phyloP scores from a whole-genome alignment of 768 basidiomycete genomes.

The Tylopilus subfusipes region DNA sequence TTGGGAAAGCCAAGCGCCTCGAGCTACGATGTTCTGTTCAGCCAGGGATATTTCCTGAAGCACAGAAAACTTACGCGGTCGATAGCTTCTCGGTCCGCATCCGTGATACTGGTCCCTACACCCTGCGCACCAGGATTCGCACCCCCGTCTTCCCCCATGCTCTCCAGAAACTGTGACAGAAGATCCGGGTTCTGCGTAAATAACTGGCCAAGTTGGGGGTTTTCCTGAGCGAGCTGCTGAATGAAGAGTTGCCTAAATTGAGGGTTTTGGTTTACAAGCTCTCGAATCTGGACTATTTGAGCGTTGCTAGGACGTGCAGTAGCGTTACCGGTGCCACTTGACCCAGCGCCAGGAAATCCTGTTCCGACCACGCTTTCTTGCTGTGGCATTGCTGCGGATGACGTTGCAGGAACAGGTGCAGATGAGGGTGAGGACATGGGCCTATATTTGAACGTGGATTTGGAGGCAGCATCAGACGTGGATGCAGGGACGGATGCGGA shows the following conservation, averaged over 20 bases:
- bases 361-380: neutral
- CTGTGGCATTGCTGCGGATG: neutral
- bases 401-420: neutral
- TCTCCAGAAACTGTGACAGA: neutral
- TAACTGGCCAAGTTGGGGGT: neutral
- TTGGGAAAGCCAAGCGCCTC: conserved; percentile 2
- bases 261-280: neutral
- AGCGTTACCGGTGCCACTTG: neutral
- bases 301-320: neutral
- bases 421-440: neutral
- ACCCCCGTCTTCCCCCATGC: neutral
- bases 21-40: neutral
- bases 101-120: neutral
- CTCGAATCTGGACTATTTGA: conserved; percentile 1
- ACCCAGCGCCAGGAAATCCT: neutral
- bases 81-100: neutral
- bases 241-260: neutral
- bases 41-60: too few species aligned
- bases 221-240: neutral
- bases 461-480: neutral
- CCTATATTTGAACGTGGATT: neutral
- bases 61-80: neutral
- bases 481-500: neutral
- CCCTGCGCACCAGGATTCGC: neutral
- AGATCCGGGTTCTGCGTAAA: conserved; percentile 1